Conservation (phyloP, 2,329 filamentous ascomycete genomes). For the Phoma sp. region DNA sequence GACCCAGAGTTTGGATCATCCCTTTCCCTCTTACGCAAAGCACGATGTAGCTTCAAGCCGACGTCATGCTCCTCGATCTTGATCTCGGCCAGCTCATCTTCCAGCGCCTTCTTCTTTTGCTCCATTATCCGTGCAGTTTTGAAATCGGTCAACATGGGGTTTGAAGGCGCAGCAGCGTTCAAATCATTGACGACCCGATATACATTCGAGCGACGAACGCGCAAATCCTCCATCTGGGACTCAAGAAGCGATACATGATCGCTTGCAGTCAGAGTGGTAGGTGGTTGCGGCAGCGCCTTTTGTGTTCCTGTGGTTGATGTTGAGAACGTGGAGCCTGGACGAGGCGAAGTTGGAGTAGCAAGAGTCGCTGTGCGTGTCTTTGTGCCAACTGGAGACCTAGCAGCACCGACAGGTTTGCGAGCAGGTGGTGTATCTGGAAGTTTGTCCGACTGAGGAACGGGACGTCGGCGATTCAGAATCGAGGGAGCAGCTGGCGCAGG, state of each 20-base stretch:
- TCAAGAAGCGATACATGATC: slow-evolving; percentile 49
- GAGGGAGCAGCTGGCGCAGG: slow-evolving; percentile 37
- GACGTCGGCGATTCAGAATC: slow-evolving; percentile 44
- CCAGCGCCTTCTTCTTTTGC: slow-evolving; percentile 44
- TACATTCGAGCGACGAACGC: slow-evolving; percentile 48
- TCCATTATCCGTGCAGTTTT: slow-evolving; percentile 44
- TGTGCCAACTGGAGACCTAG: slow-evolving; percentile 24
- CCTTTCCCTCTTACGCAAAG: slow-evolving; percentile 49
- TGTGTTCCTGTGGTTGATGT: slow-evolving; percentile 36
- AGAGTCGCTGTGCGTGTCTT: slow-evolving; percentile 22
- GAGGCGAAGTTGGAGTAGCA: slow-evolving; percentile 30
- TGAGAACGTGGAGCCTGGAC: slow-evolving; percentile 27
- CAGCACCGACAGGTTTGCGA: slow-evolving; percentile 38
- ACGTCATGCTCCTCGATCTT: slow-evolving; percentile 49
- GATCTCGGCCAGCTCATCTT: slow-evolving; percentile 49
- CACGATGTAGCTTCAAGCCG: slow-evolving; percentile 50
- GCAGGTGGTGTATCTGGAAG: slow-evolving; percentile 23
- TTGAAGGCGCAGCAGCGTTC: slow-evolving; percentile 44
- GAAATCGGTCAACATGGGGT: slow-evolving; percentile 50
- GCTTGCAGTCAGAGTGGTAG: slow-evolving; percentile 41
- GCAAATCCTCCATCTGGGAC: slow-evolving; percentile 50
- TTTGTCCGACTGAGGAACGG: slow-evolving; percentile 35
- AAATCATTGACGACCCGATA: slow-evolving; percentile 46
- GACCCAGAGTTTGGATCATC: slow-evolving; percentile 45
- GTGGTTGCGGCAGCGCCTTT: slow-evolving; percentile 51